These are phyloP conservation scores for Aspergillus glaucus DNA, from an alignment of 2,329 filamentous ascomycete species.

Conservation along the genomic window DNA sequence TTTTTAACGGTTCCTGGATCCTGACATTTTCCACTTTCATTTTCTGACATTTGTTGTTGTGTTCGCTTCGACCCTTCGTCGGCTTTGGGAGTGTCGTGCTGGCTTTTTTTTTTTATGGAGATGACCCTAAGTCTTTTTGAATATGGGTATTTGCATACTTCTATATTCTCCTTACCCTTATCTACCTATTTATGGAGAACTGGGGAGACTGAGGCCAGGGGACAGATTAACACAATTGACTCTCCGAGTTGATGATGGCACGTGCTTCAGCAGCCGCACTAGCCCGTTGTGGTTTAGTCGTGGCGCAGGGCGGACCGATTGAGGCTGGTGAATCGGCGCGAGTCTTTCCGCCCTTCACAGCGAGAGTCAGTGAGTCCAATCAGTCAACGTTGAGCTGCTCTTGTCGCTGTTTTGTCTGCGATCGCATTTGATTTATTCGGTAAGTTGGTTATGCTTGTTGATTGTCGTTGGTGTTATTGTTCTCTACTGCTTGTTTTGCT, in stretches of 20 bases:
- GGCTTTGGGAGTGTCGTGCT: too few relatives aligned
- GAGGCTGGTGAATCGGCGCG: not conserved
- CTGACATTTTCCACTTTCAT: too few relatives aligned
- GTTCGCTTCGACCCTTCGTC: too few relatives aligned
- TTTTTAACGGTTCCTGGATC: too few relatives aligned
- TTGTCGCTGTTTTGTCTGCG: not conserved
- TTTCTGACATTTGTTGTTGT: too few relatives aligned
- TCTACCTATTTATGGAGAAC: too few relatives aligned
- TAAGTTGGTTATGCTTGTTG: not conserved
- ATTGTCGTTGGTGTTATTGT: not conserved
- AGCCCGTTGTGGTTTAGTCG: not conserved
- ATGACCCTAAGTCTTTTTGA: too few relatives aligned
- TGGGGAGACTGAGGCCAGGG: too few relatives aligned
- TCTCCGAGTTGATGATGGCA: not conserved
- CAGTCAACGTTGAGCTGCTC: not conserved
- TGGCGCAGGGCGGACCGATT: not conserved
- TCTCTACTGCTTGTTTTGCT: not conserved
- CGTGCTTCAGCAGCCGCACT: not conserved
- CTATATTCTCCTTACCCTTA: too few relatives aligned
- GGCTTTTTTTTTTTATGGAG: too few relatives aligned
- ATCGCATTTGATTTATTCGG: not conserved
- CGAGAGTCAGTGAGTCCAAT: not conserved
- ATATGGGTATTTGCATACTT: too few relatives aligned
- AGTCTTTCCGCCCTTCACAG: constrained; percentile 1
- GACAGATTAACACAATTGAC: too few relatives aligned